Percentiles rank a stretch among this genome's conserved stretches.
Evolutionary conservation across 2,329 filamentous ascomycete genomes (phyloP).

Genomic region (Pestalotiopsis sp.): DNA sequence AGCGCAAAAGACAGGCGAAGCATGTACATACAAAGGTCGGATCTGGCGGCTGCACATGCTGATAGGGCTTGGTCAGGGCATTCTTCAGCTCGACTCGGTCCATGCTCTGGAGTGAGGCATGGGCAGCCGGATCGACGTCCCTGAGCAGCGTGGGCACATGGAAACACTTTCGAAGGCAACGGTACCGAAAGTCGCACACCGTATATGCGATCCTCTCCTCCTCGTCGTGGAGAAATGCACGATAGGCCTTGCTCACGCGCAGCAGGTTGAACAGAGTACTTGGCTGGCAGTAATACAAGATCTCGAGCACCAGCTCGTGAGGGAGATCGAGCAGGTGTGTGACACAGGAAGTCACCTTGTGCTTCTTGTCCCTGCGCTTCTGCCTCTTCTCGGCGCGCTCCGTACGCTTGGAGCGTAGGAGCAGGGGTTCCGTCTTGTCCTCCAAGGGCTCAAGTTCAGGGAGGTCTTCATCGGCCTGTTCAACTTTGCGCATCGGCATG

Average conservation of each 20-base stretch:
- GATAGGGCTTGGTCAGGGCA: slow-evolving; percentile 51
- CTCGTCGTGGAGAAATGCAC: slow-evolving; percentile 44
- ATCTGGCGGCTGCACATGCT: slow-evolving; percentile 51
- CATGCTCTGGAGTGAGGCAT: slow-evolving; percentile 16
- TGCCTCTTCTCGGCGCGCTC: slow-evolving; percentile 47
- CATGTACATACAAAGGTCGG: slow-evolving; percentile 55
- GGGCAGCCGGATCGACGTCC: slow-evolving; percentile 26
- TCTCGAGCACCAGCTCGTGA: slow-evolving; percentile 51
- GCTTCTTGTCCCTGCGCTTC: slow-evolving; percentile 39
- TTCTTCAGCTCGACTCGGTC: slow-evolving; percentile 5
- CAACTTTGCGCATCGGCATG: slow-evolving; percentile 18
- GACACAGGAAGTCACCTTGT: slow-evolving; percentile 23
- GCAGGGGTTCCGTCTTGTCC: slow-evolving; percentile 44
- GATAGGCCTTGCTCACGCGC: slow-evolving; percentile 42
- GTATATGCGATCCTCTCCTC: slow-evolving; percentile 42
- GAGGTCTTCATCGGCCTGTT: slow-evolving; percentile 36
- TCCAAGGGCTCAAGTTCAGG: slow-evolving; percentile 41
- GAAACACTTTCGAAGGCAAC: slow-evolving; percentile 52
- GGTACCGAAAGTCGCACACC: slow-evolving; percentile 50
- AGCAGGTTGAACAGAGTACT: slow-evolving; percentile 51
- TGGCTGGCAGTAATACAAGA: slow-evolving; percentile 47
- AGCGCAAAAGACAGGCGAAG: slow-evolving; percentile 55
- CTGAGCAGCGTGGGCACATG: slow-evolving; percentile 47
- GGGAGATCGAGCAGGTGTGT: slow-evolving; percentile 49
- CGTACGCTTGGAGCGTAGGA: slow-evolving; percentile 53